A percentile compares a stretch with the other conserved stretches of the same genome.
Evolutionary conservation across 1,284 basidiomycete species (phyloP).

Genomic region (Boletus subluridellus): DNA sequence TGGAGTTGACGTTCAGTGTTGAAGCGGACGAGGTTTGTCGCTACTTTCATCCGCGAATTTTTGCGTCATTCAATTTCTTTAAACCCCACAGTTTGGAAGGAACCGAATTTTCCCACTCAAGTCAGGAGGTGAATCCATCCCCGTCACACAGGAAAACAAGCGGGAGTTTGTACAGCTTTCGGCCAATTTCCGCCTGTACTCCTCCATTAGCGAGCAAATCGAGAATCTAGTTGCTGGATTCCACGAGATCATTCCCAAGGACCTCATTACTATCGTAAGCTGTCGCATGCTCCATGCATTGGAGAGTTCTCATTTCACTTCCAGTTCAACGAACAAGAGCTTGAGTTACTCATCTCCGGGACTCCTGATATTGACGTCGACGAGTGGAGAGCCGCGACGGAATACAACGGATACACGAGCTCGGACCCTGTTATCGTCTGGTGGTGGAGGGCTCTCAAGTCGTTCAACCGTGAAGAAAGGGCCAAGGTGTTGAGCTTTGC

Average conservation of each 20-base stretch:
- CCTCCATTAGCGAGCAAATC: slow-evolving; percentile 96
- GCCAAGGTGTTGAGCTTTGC: slow-evolving; percentile 97
- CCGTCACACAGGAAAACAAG: slow-evolving; percentile 95
- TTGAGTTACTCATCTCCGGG: slow-evolving; percentile 96
- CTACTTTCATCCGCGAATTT: not conserved
- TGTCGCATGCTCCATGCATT: not conserved
- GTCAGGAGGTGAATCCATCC: slow-evolving; percentile 72
- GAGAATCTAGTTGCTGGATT: slow-evolving; percentile 89
- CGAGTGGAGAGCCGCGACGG: slow-evolving; percentile 94
- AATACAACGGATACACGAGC: slow-evolving; percentile 82
- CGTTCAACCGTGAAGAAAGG: slow-evolving; percentile 94
- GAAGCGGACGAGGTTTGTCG: slow-evolving; percentile 82
- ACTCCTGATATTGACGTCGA: slow-evolving; percentile 99
- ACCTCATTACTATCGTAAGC: slow-evolving; percentile 74
- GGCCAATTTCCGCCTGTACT: slow-evolving; percentile 87
- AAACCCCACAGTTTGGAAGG: slow-evolving; percentile 69
- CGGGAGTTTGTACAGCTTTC: slow-evolving; percentile 93
- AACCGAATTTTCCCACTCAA: slow-evolving; percentile 86
- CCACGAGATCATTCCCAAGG: slow-evolving; percentile 93
- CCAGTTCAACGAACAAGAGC: slow-evolving; percentile 95
- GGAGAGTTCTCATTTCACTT: slow-evolving; percentile 24
- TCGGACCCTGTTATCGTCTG: slow-evolving; percentile 94
- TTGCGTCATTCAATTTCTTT: slow-evolving; percentile 1
- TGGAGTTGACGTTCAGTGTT: slow-evolving; percentile 87
- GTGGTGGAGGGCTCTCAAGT: slow-evolving; percentile 99